Evolutionary conservation across 1,284 basidiomycete species (phyloP).

Genomic region (Leccinum variabile): DNA sequence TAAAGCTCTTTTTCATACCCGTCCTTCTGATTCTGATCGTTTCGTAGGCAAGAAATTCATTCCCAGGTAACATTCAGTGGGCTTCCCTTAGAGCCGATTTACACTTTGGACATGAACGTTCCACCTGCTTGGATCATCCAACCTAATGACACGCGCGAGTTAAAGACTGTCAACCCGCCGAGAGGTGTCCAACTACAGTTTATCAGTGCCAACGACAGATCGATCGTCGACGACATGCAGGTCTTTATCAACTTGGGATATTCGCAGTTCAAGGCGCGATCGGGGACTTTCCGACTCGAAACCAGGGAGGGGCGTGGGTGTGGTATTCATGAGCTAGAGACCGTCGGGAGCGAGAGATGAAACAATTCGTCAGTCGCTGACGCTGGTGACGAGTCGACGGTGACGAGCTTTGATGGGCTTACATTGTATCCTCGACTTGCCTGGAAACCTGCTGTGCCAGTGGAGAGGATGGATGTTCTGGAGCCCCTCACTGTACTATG

Average conservation of each 20-base stretch:
- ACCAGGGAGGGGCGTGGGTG: constrained; percentile 82
- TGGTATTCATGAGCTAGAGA: constrained; percentile 82
- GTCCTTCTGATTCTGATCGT: constrained; percentile 1
- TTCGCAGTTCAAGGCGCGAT: constrained; percentile 91
- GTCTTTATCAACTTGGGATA: constrained; percentile 97
- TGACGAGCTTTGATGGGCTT: constrained; percentile 86
- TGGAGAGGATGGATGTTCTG: constrained; percentile 79
- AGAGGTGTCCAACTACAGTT: constrained; percentile 87
- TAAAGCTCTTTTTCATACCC: constrained; percentile 35
- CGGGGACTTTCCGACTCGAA: constrained; percentile 82
- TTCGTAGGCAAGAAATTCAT: constrained; percentile 51
- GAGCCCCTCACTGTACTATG: constrained; percentile 24
- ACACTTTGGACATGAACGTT: constrained; percentile 90
- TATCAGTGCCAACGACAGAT: constrained; percentile 42
- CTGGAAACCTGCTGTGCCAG: constrained; percentile 63
- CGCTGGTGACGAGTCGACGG: constrained; percentile 68
- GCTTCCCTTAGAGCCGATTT: constrained; percentile 71
- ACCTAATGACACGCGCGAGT: constrained; percentile 83
- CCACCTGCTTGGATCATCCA: constrained; percentile 91
- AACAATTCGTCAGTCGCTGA: constrained; percentile 67
- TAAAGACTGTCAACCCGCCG: constrained; percentile 61
- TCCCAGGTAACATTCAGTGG: constrained; percentile 52
- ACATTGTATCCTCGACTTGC: constrained; percentile 84
- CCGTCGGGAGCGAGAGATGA: constrained; percentile 84
- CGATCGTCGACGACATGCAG: constrained; percentile 70